phyloP scores from a whole-genome alignment of 306 rosid genomes.

The Glycine tomentella region DNA sequence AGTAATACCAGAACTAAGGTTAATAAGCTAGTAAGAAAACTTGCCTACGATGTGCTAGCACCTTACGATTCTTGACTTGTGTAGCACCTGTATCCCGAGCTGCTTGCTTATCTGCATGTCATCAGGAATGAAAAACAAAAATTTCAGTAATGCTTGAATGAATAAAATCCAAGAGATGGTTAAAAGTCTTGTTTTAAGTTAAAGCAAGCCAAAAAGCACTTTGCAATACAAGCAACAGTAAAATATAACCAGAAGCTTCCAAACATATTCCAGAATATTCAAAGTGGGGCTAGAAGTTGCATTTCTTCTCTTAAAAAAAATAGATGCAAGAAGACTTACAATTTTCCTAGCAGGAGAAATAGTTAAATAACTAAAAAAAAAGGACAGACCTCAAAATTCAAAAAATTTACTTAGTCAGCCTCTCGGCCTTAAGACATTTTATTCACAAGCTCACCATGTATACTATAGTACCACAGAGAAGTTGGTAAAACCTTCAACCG shows the following conservation, averaged over 20 bases:
- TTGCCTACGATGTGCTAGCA: conserved; percentile 78
- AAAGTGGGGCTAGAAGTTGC: conserved; percentile 18
- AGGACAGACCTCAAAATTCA: too few relatives aligned
- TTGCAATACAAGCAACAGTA: neutral
- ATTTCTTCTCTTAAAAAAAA: conserved; percentile 25
- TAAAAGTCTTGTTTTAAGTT: neutral
- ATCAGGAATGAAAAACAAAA: neutral
- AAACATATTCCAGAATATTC: conserved; percentile 42
- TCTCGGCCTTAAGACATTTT: too few relatives aligned
- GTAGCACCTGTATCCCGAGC: conserved; percentile 48
- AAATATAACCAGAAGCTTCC: conserved; percentile 25
- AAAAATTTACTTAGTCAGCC: too few relatives aligned
- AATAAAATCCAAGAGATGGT: conserved; percentile 9
- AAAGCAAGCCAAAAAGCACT: conserved; percentile 29
- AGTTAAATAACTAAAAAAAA: too few relatives aligned
- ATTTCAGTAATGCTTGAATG: neutral
- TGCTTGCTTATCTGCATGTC: conserved; percentile 59
- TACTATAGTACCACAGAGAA: too few relatives aligned
- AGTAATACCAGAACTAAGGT: neutral
- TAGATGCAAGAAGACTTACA: neutral
- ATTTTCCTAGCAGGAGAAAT: too few relatives aligned
- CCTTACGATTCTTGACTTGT: conserved; percentile 62
- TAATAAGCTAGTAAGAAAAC: conserved; percentile 30
- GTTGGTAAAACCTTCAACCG: too few relatives aligned
- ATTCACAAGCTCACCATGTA: too few relatives aligned